phyloP scores from a whole-genome alignment of 2,329 filamentous ascomycete species.

The Colletotrichum somersetense region DNA sequence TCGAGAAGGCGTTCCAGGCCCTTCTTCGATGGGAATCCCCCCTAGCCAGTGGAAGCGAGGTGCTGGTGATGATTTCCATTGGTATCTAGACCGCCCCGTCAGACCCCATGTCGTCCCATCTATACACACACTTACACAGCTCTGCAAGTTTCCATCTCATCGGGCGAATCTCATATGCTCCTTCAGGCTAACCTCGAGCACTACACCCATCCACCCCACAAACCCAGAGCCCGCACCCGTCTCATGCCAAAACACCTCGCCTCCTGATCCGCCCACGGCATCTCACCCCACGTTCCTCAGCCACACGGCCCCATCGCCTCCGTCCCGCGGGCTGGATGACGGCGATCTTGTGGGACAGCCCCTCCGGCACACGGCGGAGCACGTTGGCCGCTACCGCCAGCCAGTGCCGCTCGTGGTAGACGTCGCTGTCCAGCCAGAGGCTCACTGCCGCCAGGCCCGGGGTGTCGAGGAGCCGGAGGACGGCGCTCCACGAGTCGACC shows the following conservation, averaged over 20 bases:
- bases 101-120: conserved; percentile 11
- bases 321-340: conserved; percentile 36
- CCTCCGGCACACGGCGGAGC: conserved; percentile 28
- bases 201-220: conserved; percentile 5
- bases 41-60: neutral
- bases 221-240: conserved; percentile 14
- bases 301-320: conserved; percentile 15
- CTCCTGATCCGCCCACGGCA: conserved; percentile 6
- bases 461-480: too few species aligned
- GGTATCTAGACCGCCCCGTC: conserved; percentile 4
- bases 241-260: conserved; percentile 25
- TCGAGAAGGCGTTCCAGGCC: neutral
- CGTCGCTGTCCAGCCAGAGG: too few species aligned
- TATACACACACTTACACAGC: neutral
- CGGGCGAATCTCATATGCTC: conserved; percentile 19
- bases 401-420: too few species aligned
- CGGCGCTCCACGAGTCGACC: too few species aligned
- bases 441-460: too few species aligned
- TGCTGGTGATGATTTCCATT: neutral
- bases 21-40: neutral
- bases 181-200: neutral
- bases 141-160: conserved; percentile 8
- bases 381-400: conserved; percentile 31
- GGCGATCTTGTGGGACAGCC: conserved; percentile 36
- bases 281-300: neutral